These are phyloP conservation scores for Coelastrella sp. DNA, from an alignment of 139 green algal genomes.

Conservation along the genomic window DNA sequence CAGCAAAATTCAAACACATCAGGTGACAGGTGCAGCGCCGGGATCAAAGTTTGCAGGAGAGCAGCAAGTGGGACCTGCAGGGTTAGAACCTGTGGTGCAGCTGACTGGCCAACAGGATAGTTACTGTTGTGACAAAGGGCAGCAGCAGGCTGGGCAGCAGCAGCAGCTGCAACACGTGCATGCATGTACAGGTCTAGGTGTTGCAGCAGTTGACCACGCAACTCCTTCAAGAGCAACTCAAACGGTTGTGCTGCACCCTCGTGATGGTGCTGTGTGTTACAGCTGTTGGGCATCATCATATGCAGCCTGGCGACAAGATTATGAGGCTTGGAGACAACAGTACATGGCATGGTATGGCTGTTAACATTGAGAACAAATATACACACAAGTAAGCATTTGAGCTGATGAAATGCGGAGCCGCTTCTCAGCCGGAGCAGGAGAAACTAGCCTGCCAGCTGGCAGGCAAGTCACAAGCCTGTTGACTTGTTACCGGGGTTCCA, in stretches of 20 bases:
- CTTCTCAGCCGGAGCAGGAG: too few species aligned
- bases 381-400: too few species aligned
- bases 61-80: neutral
- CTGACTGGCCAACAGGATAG: neutral
- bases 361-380: too few species aligned
- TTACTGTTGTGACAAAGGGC: neutral
- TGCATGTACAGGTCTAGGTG: too few species aligned
- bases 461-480: too few species aligned
- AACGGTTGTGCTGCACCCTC: too few species aligned
- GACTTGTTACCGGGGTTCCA: too few species aligned
- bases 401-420: too few species aligned
- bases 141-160: neutral
- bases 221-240: too few species aligned
- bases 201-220: too few species aligned
- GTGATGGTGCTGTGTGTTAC: neutral
- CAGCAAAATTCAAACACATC: neutral
- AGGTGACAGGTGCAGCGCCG: neutral
- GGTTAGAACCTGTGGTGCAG: neutral
- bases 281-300: slow-evolving; percentile 34
- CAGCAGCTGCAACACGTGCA: neutral
- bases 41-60: neutral
- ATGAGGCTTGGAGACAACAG: slow-evolving; percentile 47
- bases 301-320: slow-evolving; percentile 41
- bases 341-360: neutral
- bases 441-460: too few species aligned